phyloP scores from a whole-genome alignment of 2,329 filamentous ascomycete species.

The Rutstroemia sp. region DNA sequence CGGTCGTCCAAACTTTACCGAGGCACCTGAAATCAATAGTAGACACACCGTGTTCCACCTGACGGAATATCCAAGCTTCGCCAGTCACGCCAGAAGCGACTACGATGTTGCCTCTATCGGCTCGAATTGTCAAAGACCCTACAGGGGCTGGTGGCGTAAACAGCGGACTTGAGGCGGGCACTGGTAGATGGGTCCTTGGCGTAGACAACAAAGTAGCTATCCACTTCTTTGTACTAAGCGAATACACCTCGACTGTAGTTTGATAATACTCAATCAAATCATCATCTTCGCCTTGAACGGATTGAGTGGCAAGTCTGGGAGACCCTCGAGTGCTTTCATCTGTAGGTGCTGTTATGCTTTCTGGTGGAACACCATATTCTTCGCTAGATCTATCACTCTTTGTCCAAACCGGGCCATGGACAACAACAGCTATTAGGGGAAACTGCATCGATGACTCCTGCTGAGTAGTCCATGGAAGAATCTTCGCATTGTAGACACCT shows the following conservation, averaged over 20 bases:
- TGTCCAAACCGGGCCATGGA: slow-evolving; percentile 65
- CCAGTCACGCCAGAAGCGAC: slow-evolving; percentile 77
- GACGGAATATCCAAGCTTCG: slow-evolving; percentile 73
- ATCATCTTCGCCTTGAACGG: slow-evolving; percentile 28
- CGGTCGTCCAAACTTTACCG: slow-evolving; percentile 85
- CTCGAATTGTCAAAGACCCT: slow-evolving; percentile 67
- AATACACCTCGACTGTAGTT: slow-evolving; percentile 85
- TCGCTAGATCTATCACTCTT: slow-evolving; percentile 18
- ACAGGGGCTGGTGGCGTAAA: slow-evolving; percentile 63
- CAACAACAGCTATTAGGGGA: slow-evolving; percentile 69
- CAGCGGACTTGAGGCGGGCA: slow-evolving; percentile 51
- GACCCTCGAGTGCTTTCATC: slow-evolving; percentile 23
- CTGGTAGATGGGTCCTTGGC: slow-evolving; percentile 51
- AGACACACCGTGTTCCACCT: slow-evolving; percentile 22
- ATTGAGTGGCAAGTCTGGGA: slow-evolving; percentile 32
- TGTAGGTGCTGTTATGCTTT: slow-evolving; percentile 14
- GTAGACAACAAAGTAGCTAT: slow-evolving; percentile 69
- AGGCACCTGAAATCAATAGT: slow-evolving; percentile 5
- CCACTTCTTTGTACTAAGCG: slow-evolving; percentile 64
- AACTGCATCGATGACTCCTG: slow-evolving; percentile 48
- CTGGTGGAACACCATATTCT: slow-evolving; percentile 16
- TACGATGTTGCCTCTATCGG: slow-evolving; percentile 63
- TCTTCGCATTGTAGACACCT: slow-evolving; percentile 73
- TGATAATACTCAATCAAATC: slow-evolving; percentile 57
- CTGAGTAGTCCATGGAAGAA: slow-evolving; percentile 61